Evolutionary conservation across 352 stramenopile genomes (phyloP), one percentile per base, ranked within the genome.

Genomic region (Pythium rishiriense): DNA sequence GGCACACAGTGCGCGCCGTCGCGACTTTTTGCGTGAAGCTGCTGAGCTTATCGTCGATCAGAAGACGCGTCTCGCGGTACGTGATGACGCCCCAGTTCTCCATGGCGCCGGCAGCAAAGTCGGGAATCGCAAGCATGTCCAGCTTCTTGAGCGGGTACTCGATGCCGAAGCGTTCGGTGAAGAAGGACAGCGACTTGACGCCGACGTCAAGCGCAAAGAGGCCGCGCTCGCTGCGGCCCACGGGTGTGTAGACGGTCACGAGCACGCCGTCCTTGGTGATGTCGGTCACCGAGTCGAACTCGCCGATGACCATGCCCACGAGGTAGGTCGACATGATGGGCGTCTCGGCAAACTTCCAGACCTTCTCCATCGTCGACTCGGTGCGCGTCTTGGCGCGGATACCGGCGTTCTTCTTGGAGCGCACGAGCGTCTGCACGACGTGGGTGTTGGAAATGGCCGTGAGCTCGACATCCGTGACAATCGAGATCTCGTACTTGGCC

Each of bases 241-340:
- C 83, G 2, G 97, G 95, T 24, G 96, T 98, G 79, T 99, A 99
- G 17, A 98, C 94, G 2, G 91, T 90, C 58, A 99, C 88, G 22
- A 97, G 67, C 41, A 99, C 94, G 25, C 95, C 95, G 21, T 97
- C 76, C 26, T 82, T 80, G 3, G 92, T 98, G 49, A 95, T 74
- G 14, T 78, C 84, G 35, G 97, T 95, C 17, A 99, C 87, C 55
- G 79, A 83, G 77, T 99, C 96, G 72, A 99, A 99, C 79, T 99
- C 95, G 60, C 96, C 96, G n/a, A 99, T 81, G 45, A 94, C 66
- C 74, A 97, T 99, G 2, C 74, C 84, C 14, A 93, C 76, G 2
- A 99, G 75, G 78, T 99, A 99, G 24, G 96, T 99, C 37, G 87
- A 98, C 97, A 99, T 99, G 66, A 97, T 87, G 21, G 97, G 97